These are phyloP conservation scores for Fistulinella staudtii DNA, from an alignment of 1,284 basidiomycete species.

Conservation along the genomic window DNA sequence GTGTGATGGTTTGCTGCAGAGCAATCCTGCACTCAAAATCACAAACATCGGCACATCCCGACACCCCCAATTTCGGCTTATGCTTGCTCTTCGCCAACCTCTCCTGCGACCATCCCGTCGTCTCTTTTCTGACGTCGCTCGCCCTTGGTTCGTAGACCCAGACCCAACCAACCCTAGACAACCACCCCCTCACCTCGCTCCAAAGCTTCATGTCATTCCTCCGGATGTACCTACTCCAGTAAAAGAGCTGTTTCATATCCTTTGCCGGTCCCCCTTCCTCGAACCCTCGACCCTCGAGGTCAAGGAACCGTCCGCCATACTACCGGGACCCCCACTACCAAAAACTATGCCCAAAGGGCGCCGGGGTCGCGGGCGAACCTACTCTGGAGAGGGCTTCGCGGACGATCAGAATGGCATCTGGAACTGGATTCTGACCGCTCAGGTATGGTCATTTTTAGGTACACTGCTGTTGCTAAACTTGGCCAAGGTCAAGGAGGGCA, in stretches of 20 bases:
- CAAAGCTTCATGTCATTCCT: constrained; percentile 38
- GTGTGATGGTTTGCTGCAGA: constrained; percentile 12
- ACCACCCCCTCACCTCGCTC: constrained; percentile 34
- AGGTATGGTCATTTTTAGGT: constrained; percentile 43
- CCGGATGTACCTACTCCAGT: constrained; percentile 44
- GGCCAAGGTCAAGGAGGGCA: constrained; percentile 70
- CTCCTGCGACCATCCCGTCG: no score
- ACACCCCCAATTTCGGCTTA: no score
- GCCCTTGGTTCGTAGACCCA: constrained; percentile 59
- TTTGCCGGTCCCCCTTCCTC: constrained; percentile 57
- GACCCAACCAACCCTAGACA: constrained; percentile 22
- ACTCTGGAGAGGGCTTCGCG: constrained; percentile 56
- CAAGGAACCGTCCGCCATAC: constrained; percentile 42
- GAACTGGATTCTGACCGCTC: constrained; percentile 70
- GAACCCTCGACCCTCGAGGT: constrained; percentile 55
- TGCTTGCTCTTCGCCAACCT: constrained; percentile 19
- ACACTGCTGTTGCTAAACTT: background rate
- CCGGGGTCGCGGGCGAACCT: constrained; percentile 60
- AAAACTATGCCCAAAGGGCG: constrained; percentile 53
- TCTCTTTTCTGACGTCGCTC: no score
- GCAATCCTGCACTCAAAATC: constrained; percentile 14
- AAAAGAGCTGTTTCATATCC: constrained; percentile 48
- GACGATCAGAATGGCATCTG: constrained; percentile 57
- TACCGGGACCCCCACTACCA: constrained; percentile 53
- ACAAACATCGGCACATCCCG: constrained; percentile 20